phyloP scores from a whole-genome alignment of 148 eudicot genomes.

The Talinum fruticosum region DNA sequence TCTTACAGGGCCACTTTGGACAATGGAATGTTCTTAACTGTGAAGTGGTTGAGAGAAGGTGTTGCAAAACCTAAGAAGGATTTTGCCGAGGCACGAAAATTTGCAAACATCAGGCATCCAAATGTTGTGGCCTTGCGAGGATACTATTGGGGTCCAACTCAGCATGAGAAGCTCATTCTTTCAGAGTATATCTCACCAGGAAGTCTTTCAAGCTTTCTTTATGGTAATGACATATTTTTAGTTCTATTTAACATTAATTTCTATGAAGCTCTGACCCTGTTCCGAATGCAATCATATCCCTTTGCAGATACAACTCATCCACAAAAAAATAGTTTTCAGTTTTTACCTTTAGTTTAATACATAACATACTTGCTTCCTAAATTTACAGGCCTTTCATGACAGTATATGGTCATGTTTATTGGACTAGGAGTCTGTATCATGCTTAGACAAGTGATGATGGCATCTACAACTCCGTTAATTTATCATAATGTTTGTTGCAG shows the following conservation, averaged over 20 bases:
- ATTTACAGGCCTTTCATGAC: no score
- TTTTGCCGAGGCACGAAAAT: constrained; percentile 89
- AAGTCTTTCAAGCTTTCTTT: constrained; percentile 87
- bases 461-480: no score
- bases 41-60: constrained; percentile 99
- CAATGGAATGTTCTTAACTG: constrained; percentile 81
- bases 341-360: no score
- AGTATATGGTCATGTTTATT: no score
- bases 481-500: no score
- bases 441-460: neutral
- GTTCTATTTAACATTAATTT: neutral
- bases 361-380: no score
- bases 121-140: constrained; percentile 96
- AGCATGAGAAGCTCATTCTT: constrained; percentile 97
- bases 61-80: constrained; percentile 93
- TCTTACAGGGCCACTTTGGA: constrained; percentile 91
- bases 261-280: neutral
- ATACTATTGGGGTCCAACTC: constrained; percentile 99
- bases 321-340: no score
- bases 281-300: neutral
- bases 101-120: constrained; percentile 92
- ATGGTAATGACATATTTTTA: constrained; percentile 52
- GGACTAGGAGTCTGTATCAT: neutral
- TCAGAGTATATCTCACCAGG: constrained; percentile 90
- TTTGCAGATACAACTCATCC: neutral